Base-by-base conservation (phyloP, 768 basidiomycete genomes). In the Naganishia kalamii region DNA sequence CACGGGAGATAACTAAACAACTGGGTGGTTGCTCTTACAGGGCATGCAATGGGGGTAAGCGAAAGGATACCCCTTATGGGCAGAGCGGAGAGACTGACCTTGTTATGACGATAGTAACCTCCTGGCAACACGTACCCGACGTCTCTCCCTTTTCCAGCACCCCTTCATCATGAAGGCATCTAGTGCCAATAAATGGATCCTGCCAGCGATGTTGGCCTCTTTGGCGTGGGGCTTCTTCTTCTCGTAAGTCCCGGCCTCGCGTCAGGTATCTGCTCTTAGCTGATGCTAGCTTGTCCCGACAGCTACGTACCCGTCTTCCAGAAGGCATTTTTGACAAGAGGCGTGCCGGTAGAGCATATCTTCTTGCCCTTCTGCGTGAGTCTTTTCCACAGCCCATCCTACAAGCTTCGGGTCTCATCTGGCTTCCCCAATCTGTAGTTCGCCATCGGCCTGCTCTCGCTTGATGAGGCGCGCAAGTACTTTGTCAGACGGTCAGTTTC, bases 1-100 rank as follows among this genome's bases (percentile, higher is more conserved):
- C 51, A 33, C n/a, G n/a, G n/a, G n/a, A n/a, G n/a, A n/a, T n/a
- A n/a, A n/a, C n/a, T n/a, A n/a, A n/a, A n/a, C n/a, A n/a, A n/a
- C 43, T 44, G 43, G 21, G 13, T n/a, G 12, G 7, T 44, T 8
- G 12, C 43, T 40, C 37, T 40, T 17, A 4, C 32, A 57, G 51
- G 77, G 84, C 60, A 85, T 85, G 83, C 86, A 86, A 75, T 85
- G 82, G 81, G 83, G 83, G 40, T 65, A 50, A 46, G 60, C 21
- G 44, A n/a, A 30, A n/a, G 35, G 21, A 30, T 17, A 21, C 8
- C 21, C 2, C 30, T 40, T 19, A 7, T 12, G 25, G 15, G 6
- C 21, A 30, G 13, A 43, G 27, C 40, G 50, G 46, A 37, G 13
- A 23, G 1, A 40, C 43, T 49, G 52, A 30, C 40, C 46, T 33